A percentile compares a stretch with the other conserved stretches of the same genome.
phyloP scores from a whole-genome alignment of 257 asterid species.

The Plantago ovata region DNA sequence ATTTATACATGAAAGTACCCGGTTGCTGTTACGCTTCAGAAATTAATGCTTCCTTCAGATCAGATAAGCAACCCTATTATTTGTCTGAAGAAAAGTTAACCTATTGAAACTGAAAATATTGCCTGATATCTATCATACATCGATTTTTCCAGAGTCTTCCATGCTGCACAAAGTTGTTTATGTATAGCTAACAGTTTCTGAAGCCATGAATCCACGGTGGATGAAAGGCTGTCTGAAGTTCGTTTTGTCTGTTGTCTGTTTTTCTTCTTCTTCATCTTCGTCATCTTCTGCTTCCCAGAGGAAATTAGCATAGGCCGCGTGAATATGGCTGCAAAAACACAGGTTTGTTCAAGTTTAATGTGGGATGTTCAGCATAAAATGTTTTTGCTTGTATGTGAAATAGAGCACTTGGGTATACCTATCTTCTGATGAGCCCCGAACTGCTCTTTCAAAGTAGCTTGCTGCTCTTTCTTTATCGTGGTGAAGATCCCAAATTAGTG shows the following conservation, averaged over 20 bases:
- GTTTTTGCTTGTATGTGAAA: not conserved
- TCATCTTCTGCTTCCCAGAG: constrained; percentile 72
- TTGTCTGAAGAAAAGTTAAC: not conserved
- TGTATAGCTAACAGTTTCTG: constrained; percentile 37
- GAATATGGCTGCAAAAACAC: constrained; percentile 56
- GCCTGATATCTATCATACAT: not conserved
- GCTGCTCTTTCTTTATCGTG: constrained; percentile 53
- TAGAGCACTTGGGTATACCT: constrained; percentile 34
- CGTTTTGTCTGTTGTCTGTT: not conserved
- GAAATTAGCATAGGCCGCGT: constrained; percentile 79
- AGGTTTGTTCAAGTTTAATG: not conserved
- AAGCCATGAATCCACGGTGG: constrained; percentile 39
- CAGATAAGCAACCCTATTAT: not conserved
- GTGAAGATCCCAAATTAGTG: constrained; percentile 70
- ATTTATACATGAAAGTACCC: not conserved
- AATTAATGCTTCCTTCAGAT: not conserved
- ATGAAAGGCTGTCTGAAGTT: constrained; percentile 7
- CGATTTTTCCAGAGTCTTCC: not conserved
- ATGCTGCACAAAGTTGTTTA: constrained; percentile 1
- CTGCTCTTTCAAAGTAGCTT: constrained; percentile 58
- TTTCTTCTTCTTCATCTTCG: constrained; percentile 44
- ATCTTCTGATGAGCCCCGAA: constrained; percentile 53
- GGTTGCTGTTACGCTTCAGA: not conserved
- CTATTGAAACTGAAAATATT: not conserved
- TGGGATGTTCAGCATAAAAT: not conserved